Evolutionary conservation across 495 filamentous ascomycete species (phyloP).

Genomic region (Alectoria sarmentosa): DNA sequence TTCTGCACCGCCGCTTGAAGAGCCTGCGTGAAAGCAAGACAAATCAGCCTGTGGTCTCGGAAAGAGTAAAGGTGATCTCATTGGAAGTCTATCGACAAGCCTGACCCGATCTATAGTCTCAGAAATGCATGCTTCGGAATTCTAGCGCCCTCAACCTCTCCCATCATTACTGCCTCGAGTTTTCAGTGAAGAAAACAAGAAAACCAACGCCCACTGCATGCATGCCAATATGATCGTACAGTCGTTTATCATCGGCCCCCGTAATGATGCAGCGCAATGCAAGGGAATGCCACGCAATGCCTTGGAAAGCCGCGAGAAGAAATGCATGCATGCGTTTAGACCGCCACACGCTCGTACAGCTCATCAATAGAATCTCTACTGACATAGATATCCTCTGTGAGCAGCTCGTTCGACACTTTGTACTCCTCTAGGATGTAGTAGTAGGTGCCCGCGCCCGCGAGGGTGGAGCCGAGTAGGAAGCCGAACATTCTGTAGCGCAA

Average conservation of each 20-base stretch:
- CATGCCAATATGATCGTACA: not conserved
- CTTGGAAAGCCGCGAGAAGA: not conserved
- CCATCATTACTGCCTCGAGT: not conserved
- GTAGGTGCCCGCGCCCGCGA: conserved; percentile 75
- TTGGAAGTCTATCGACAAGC: conserved; percentile 12
- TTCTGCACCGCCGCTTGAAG: conserved; percentile 82
- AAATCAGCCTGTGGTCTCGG: conserved; percentile 13
- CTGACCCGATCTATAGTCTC: conserved; percentile 4
- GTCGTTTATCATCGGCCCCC: not conserved
- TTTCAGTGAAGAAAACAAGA: not conserved
- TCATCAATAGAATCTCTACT: conserved; percentile 33
- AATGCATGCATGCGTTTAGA: conserved; percentile 7
- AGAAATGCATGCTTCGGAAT: not conserved
- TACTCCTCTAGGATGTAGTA: conserved; percentile 92
- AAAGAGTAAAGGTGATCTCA: conserved; percentile 24
- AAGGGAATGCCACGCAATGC: conserved; percentile 6
- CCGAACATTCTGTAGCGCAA: conserved; percentile 68
- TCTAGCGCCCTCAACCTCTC: not conserved
- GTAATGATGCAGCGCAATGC: conserved; percentile 9
- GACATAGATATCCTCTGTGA: conserved; percentile 96
- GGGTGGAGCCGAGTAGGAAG: conserved; percentile 79
- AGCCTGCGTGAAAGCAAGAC: conserved; percentile 46
- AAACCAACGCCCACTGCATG: not conserved
- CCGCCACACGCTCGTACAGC: conserved; percentile 23
- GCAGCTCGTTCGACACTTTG: conserved; percentile 82